Evolutionary conservation across 2,329 filamentous ascomycete species (phyloP), one percentile per base, ranked within the genome.

Genomic region (Trichoderma koningii): DNA sequence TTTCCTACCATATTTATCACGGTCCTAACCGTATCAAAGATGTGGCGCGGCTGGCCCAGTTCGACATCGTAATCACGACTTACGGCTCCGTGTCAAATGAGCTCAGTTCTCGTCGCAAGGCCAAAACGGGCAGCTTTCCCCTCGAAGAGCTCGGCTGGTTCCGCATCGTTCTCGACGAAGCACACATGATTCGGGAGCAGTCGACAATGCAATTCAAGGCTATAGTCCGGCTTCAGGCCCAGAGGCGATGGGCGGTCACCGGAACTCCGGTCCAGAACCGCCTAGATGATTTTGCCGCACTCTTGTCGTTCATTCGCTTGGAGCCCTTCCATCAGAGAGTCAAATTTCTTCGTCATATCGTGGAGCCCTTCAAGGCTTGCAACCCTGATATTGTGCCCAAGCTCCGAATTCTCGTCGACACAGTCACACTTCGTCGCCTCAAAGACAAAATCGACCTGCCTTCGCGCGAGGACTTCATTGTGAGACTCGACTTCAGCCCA

Each of bases 181-280:
- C 93, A 0, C 95, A 99, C 75, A 91, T 91, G 76, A 98, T 99
- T 69, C 91, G 95, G 28, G 94, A 96, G 71, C 89, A 91, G 68
- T 85, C 83, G 3, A 94, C 93, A 0, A 81, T 90, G 47, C 90
- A 94, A 70, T 96, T 93, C 62, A 92, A 93, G 74, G 91, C 92
- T 3, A 91, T 95, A 21, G 93, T 92, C 69, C 85, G 87, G 21
- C 81, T 98, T 3, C 84, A 90, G 66, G 91, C 93, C 2, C 85
- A 91, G 72, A 87, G 93, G 38, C 89, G 93, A 41, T 99, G 95
- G 95, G 94, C 93, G 3, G 92, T 98, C n/a, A 98, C 95, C 0
- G 95, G 94, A 63, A 98, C 95, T 0, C 95, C 93, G 0, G 91
- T 98, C 9, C 94, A 98, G 76, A 99, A 99, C 73, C 89, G 91